phyloP scores from a whole-genome alignment of 192 early-diverging fungal species.

The Coemansia sp. region DNA sequence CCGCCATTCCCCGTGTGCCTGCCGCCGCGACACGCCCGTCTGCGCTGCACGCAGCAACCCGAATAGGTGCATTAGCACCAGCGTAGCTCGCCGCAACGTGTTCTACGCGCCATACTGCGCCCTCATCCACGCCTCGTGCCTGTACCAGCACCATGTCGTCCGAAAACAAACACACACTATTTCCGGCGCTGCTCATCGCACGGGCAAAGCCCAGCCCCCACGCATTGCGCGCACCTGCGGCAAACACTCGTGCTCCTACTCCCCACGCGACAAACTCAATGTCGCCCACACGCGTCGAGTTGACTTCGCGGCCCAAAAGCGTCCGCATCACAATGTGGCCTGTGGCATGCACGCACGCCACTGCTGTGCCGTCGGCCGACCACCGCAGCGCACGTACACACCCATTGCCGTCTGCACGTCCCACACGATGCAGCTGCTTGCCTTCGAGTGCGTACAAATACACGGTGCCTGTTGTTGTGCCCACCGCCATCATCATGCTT shows the following conservation, averaged over 20 bases:
- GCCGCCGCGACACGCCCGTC: constrained; percentile 81
- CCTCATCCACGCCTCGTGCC: constrained; percentile 19
- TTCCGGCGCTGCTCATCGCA: background rate
- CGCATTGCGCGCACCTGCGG: constrained; percentile 26
- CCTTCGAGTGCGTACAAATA: constrained; percentile 11
- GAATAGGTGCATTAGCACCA: constrained; percentile 29
- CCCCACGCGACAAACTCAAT: background rate
- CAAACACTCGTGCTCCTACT: background rate
- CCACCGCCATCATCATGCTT: constrained; percentile 30
- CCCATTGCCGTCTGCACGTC: constrained; percentile 1
- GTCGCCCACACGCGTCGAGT: constrained; percentile 22
- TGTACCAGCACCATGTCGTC: constrained; percentile 47
- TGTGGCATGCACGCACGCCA: constrained; percentile 40
- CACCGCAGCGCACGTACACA: constrained; percentile 27
- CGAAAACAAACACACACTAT: constrained; percentile 36
- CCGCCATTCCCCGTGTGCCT: constrained; percentile 78
- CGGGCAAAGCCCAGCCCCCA: constrained; percentile 40
- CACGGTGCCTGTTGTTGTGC: constrained; percentile 27
- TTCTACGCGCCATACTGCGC: constrained; percentile 29
- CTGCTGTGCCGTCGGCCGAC: constrained; percentile 33
- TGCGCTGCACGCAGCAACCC: constrained; percentile 65
- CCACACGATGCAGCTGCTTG: constrained; percentile 5
- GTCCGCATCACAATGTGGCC: constrained; percentile 40
- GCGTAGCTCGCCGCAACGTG: constrained; percentile 40
- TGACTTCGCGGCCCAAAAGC: constrained; percentile 42